Base-by-base conservation (phyloP, 1,139 yeast species). In the Pichia sp. region DNA sequence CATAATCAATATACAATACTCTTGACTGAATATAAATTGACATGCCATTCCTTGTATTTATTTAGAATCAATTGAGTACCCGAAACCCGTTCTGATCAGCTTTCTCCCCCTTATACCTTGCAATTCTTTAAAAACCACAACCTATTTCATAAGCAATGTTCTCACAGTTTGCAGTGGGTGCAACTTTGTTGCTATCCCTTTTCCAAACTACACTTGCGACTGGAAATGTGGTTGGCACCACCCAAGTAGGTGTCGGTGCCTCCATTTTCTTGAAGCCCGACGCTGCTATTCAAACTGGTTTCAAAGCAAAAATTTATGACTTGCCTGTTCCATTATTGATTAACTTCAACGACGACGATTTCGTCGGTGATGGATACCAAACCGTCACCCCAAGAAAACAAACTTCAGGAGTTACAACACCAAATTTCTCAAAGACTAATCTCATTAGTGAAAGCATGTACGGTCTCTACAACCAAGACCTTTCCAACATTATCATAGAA, bases 111-210 rank as follows among this genome's bases (percentile, higher is more conserved):
- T n/a, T n/a, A n/a, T n/a, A n/a, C n/a, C n/a, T n/a, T n/a, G n/a
- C n/a, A n/a, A n/a, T n/a, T n/a, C n/a, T n/a, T n/a, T n/a, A n/a
- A n/a, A n/a, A n/a, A n/a, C n/a, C n/a, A n/a, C n/a, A n/a, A n/a
- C n/a, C n/a, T n/a, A n/a, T n/a, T n/a, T n/a, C n/a, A n/a, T n/a
- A n/a, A n/a, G n/a, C 27, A 20, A 35, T 35, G 38, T 21, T 35
- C 13, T 35, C 38, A 24, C 31, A 35, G 12, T 22, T 35, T 25
- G 7, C 30, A 19, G 27, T 31, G 21, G 17, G 30, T 17, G 19
- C 39, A 11, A 29, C 39, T 4, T 21, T 36, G 22, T 14, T 36
- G 24, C 14, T 32, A 16, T 32, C 39, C 9, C 24, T 36, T 12
- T 12, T 28, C 14, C 14, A 33, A 12, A 14, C 33, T 8, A 18